Evolutionary conservation across 1,284 basidiomycete genomes (phyloP).

Genomic region (Trametes versicolor): DNA sequence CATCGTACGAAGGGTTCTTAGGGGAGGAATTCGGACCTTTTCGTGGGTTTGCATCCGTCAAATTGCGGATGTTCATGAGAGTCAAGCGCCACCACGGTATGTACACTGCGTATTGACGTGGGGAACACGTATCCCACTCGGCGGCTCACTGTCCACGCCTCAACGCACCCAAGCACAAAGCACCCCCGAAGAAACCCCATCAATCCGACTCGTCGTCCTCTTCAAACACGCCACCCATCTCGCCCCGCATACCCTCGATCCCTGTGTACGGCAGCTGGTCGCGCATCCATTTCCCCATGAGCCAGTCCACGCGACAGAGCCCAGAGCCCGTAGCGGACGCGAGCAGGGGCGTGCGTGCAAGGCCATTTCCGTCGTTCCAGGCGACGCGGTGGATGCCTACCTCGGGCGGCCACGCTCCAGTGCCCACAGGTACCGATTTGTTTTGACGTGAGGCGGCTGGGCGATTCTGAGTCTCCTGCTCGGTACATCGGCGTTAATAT

Average conservation of each 20-base stretch:
- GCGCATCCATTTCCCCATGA: slow-evolving; percentile 73
- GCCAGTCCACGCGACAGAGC: slow-evolving; percentile 83
- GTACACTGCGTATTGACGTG: not conserved
- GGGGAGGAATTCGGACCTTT: not conserved
- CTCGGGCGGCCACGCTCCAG: slow-evolving; percentile 80
- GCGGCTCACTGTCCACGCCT: not conserved
- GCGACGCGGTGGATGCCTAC: slow-evolving; percentile 78
- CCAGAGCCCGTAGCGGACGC: slow-evolving; percentile 87
- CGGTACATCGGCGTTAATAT: not conserved
- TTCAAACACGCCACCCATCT: slow-evolving; percentile 48
- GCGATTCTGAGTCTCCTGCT: slow-evolving; percentile 67
- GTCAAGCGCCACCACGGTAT: not conserved
- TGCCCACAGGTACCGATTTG: slow-evolving; percentile 48
- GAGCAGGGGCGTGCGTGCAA: slow-evolving; percentile 72
- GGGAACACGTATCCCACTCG: not conserved
- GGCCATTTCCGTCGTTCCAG: slow-evolving; percentile 83
- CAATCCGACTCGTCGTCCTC: slow-evolving; percentile 44
- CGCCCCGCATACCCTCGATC: slow-evolving; percentile 53
- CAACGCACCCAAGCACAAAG: not conserved
- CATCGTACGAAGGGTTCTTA: not conserved
- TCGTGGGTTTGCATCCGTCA: not conserved
- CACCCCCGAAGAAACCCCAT: not conserved
- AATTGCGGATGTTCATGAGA: not conserved
- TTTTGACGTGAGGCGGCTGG: slow-evolving; percentile 51
- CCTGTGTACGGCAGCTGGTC: slow-evolving; percentile 70